Base-by-base conservation (phyloP, 371 early-diverging fungal genomes). In the Mortierella sp. region DNA sequence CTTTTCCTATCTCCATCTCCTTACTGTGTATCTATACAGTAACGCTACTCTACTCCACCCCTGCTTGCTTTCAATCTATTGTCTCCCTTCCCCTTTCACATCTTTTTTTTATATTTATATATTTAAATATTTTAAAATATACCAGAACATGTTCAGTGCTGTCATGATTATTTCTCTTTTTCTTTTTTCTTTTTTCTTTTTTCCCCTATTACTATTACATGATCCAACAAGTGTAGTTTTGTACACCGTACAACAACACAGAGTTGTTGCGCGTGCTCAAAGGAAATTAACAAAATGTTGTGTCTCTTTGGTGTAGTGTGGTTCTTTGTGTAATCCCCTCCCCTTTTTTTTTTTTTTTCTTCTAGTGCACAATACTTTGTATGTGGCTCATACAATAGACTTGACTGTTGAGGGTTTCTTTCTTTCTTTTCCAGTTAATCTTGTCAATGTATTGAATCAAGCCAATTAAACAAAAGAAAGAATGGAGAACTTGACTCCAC, bases 11-110 rank as follows among this genome's bases (percentile, higher is more conserved):
- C 28, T 42, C 58, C 58, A 66, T 66, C 66, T 66, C 66, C 40
- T 66, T 66, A 57, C 66, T 66, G 66, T 66, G 65, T 62, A 51
- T 37, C n/a, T 51, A 29, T 22, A 53, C 64, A 51, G 64, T 53
- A 37, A 53, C 19, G 6, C 31, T 8, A 8, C 2, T 17, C 19
- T 5, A 5, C 22, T 23, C 9, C 45, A 19, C n/a, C 56, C 56
- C 56, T 59, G 13, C 60, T 40, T 32, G 19, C n/a, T 57, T 15
- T 32, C n/a, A n/a, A n/a, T n/a, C n/a, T n/a, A n/a, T n/a, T n/a
- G n/a, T n/a, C n/a, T n/a, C n/a, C n/a, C n/a, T n/a, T n/a, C n/a
- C n/a, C n/a, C n/a, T 26, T 32, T 32, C 32, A 57, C 5, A 12
- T 29, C 57, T 32, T 12, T 29, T 12, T n/a, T 32, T 32, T 57